These are phyloP conservation scores for Nicotiana paniculata DNA, from an alignment of 257 asterid genomes.

Conservation along the genomic window DNA sequence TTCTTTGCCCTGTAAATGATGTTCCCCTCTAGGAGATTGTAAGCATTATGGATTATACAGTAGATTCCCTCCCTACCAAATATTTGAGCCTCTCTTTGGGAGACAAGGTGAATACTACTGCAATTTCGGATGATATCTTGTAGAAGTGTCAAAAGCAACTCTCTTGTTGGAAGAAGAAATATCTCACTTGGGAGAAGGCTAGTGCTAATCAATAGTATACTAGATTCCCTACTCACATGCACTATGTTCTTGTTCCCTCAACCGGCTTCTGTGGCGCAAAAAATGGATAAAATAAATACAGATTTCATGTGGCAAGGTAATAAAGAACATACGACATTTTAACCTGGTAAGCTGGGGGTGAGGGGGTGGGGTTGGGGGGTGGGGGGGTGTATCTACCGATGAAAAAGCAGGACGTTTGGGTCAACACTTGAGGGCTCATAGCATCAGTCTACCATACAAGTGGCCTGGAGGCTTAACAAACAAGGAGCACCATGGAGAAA, in stretches of 20 bases:
- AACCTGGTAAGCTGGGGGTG: too few relatives aligned
- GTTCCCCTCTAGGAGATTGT: neutral
- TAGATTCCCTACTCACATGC: neutral
- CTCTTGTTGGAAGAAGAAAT: neutral
- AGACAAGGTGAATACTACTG: neutral
- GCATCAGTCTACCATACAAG: neutral
- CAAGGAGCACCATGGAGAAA: neutral
- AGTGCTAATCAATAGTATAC: neutral
- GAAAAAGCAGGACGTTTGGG: neutral
- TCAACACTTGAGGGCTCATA: neutral
- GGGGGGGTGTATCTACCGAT: neutral
- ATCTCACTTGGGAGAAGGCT: neutral
- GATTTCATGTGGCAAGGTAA: neutral
- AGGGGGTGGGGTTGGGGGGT: too few relatives aligned
- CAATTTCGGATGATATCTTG: neutral
- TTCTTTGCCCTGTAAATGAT: neutral
- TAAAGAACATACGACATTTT: neutral
- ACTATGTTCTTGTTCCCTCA: neutral
- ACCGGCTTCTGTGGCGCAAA: neutral
- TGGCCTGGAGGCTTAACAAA: neutral
- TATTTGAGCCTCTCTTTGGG: neutral
- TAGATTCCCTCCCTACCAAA: neutral
- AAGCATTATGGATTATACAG: neutral
- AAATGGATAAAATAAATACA: neutral
- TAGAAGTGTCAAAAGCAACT: neutral